A percentile compares a stretch with the other conserved stretches of the same genome.
These are phyloP conservation scores for Hypericum androsaemum DNA, from an alignment of 345 rosid genomes.

Conservation along the genomic window DNA sequence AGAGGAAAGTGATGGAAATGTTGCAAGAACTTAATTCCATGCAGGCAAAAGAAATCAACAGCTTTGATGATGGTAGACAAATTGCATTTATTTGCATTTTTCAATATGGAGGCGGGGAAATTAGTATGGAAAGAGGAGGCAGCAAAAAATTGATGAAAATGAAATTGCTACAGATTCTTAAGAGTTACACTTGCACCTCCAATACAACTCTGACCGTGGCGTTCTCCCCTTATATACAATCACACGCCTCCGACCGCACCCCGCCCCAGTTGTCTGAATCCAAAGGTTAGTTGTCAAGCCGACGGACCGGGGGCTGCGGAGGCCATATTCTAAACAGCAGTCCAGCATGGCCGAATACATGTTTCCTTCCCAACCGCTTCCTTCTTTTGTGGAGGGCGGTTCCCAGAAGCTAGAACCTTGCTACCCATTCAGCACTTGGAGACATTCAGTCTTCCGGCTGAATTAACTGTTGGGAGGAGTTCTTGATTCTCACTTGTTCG, in stretches of 20 bases:
- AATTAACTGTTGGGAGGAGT: conserved; percentile 23
- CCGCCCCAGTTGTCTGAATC: conserved; percentile 16
- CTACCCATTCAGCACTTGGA: too few relatives aligned
- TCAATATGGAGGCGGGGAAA: too few relatives aligned
- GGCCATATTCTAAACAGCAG: not conserved
- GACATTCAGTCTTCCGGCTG: not conserved
- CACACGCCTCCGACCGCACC: conserved; percentile 33
- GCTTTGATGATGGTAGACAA: too few relatives aligned
- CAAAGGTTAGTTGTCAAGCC: conserved; percentile 26
- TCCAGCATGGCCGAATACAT: conserved; percentile 8
- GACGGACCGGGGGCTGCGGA: conserved; percentile 2
- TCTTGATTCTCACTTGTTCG: conserved; percentile 8
- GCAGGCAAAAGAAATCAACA: too few relatives aligned
- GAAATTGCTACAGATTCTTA: too few relatives aligned
- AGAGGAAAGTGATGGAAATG: too few relatives aligned
- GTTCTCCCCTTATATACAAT: conserved; percentile 35
- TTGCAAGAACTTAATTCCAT: too few relatives aligned
- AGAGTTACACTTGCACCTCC: too few relatives aligned
- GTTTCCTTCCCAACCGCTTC: conserved; percentile 19
- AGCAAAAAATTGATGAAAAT: too few relatives aligned
- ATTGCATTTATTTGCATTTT: too few relatives aligned
- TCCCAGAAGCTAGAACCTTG: not conserved
- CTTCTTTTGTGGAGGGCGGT: conserved; percentile 16
- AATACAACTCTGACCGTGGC: too few relatives aligned
- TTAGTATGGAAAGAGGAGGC: too few relatives aligned